Conservation (phyloP, 352 stramenopile species). For the Phytophthora palmivora region DNA sequence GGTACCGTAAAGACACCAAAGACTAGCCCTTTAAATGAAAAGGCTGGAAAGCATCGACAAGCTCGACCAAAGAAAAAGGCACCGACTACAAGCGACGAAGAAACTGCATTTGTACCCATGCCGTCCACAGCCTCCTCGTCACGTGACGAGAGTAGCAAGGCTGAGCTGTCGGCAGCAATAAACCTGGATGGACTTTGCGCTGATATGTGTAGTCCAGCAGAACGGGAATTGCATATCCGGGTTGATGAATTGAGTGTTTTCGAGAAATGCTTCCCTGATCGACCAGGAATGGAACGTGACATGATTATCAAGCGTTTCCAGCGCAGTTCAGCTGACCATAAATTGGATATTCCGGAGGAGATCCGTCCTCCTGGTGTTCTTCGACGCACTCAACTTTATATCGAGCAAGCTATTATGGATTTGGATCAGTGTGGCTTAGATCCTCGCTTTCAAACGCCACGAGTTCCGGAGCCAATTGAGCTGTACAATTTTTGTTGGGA, state of each 20-base stretch:
- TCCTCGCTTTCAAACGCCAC: conserved; percentile 72
- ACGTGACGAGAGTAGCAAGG: conserved; percentile 50
- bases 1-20: conserved; percentile 14
- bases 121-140: neutral
- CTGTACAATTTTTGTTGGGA: conserved; percentile 99
- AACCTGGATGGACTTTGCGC: conserved; percentile 81
- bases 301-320: conserved; percentile 91
- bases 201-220: conserved; percentile 87
- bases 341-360: conserved; percentile 83
- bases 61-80: conserved; percentile 36
- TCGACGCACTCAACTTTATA: conserved; percentile 81
- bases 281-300: conserved; percentile 63
- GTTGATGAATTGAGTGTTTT: conserved; percentile 89
- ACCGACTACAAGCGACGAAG: conserved; percentile 29
- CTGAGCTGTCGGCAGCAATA: conserved; percentile 60
- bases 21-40: conserved; percentile 24
- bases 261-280: conserved; percentile 79
- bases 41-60: conserved; percentile 33
- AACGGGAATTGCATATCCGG: conserved; percentile 86
- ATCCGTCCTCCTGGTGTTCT: conserved; percentile 83
- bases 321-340: conserved; percentile 86
- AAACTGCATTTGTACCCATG: conserved; percentile 11
- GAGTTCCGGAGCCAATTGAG: conserved; percentile 79
- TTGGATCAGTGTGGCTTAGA: conserved; percentile 69
- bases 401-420: conserved; percentile 90